phyloP scores from a whole-genome alignment of 2,329 filamentous ascomycete species.

The Lomentospora prolificans region DNA sequence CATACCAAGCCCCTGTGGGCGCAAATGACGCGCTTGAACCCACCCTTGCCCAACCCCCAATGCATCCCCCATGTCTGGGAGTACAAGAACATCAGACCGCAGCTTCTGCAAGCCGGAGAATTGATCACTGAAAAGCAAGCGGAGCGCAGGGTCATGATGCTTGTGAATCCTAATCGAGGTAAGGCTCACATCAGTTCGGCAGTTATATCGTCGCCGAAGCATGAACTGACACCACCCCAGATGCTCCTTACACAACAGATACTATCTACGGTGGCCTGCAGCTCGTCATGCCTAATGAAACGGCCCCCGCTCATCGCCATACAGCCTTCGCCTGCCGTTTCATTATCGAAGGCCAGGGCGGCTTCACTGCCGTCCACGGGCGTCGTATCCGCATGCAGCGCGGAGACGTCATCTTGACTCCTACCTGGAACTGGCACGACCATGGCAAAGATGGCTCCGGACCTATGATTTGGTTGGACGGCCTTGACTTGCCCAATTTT shows the following conservation, averaged over 20 bases:
- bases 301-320: slow-evolving; percentile 40
- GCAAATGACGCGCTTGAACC: slow-evolving; percentile 2
- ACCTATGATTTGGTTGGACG: slow-evolving; percentile 48
- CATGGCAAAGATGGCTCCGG: slow-evolving; percentile 43
- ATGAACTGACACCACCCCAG: too few relatives aligned
- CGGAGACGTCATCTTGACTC: slow-evolving; percentile 45
- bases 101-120: slow-evolving; percentile 21
- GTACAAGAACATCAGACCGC: slow-evolving; percentile 19
- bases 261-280: slow-evolving; percentile 45
- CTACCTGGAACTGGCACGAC: slow-evolving; percentile 46
- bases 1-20: slow-evolving; percentile 2
- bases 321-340: slow-evolving; percentile 44
- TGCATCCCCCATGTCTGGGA: not conserved
- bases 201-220: too few relatives aligned
- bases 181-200: too few relatives aligned
- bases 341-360: slow-evolving; percentile 42
- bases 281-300: slow-evolving; percentile 43
- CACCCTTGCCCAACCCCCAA: not conserved
- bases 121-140: slow-evolving; percentile 24
- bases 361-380: slow-evolving; percentile 46
- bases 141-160: slow-evolving; percentile 27
- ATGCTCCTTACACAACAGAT: slow-evolving; percentile 43
- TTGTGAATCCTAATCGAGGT: slow-evolving; percentile 23
- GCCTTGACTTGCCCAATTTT: slow-evolving; percentile 40
- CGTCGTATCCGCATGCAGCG: slow-evolving; percentile 34